Evolutionary conservation across 2,329 filamentous ascomycete species (phyloP).

Genomic region (Arthrinium phaeospermum): DNA sequence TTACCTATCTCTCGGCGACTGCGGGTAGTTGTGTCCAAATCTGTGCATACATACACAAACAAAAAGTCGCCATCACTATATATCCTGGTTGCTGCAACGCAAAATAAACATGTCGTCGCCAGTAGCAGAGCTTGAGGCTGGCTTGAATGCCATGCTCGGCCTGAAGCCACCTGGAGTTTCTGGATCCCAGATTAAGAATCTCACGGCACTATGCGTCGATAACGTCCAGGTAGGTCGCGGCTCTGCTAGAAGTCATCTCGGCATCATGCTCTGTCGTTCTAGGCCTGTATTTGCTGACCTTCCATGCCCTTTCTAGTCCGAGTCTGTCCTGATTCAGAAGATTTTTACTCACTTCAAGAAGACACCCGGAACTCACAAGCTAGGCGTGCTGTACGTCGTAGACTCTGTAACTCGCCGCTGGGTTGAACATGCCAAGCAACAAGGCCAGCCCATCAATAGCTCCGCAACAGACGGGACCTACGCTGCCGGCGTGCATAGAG

Average conservation of each 20-base stretch:
- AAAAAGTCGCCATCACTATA: constrained; percentile 11
- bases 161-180: constrained; percentile 95
- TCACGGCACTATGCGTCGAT: constrained; percentile 85
- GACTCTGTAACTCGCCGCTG: constrained; percentile 99
- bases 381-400: constrained; percentile 99
- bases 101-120: constrained; percentile 55
- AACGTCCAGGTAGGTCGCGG: constrained; percentile 80
- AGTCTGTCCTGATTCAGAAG: constrained; percentile 93
- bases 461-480: constrained; percentile 89
- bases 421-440: constrained; percentile 91
- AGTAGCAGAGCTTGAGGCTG: constrained; percentile 88
- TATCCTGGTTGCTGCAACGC: constrained; percentile 11
- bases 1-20: constrained; percentile 1
- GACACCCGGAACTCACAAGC: constrained; percentile 91
- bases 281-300: constrained; percentile 31
- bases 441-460: constrained; percentile 81
- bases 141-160: constrained; percentile 88
- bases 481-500: constrained; percentile 93
- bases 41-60: neutral
- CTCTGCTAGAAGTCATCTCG: constrained; percentile 7
- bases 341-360: constrained; percentile 98
- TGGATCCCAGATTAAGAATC: constrained; percentile 84
- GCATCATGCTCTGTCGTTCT: constrained; percentile 33
- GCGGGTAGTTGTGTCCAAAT: constrained; percentile 16
- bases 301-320: constrained; percentile 66